Evolutionary conservation across 306 rosid genomes (phyloP).

Genomic region (Acacia acuminata): DNA sequence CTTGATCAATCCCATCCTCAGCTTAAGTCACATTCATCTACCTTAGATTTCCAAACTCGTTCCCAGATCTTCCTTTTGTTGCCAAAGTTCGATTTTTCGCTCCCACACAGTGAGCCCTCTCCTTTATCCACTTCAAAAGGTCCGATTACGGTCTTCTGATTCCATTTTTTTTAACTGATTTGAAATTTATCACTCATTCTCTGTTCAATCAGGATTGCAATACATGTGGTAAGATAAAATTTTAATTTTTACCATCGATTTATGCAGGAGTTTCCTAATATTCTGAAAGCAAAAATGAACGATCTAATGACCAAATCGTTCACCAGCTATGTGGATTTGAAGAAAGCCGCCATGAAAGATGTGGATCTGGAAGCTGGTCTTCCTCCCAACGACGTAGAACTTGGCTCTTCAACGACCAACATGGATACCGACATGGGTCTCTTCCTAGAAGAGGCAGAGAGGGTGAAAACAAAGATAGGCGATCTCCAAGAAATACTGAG

Average conservation of each 20-base stretch:
- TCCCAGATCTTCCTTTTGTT: background rate
- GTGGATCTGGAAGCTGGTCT: slow-evolving; percentile 71
- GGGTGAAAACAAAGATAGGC: slow-evolving; percentile 66
- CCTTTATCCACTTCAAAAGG: background rate
- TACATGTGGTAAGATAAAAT: background rate
- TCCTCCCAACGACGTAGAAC: slow-evolving; percentile 33
- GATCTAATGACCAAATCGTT: slow-evolving; percentile 90
- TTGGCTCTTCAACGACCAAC: slow-evolving; percentile 41
- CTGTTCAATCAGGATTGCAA: background rate
- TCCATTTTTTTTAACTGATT: background rate
- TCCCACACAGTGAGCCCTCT: background rate
- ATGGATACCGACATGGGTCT: slow-evolving; percentile 60
- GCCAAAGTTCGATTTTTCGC: background rate
- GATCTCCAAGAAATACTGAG: slow-evolving; percentile 48
- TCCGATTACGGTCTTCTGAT: background rate
- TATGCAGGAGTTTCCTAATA: background rate
- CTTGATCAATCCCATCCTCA: background rate
- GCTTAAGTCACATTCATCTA: background rate
- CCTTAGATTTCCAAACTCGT: background rate
- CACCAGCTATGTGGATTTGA: slow-evolving; percentile 78
- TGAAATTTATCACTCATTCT: background rate
- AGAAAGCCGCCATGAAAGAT: slow-evolving; percentile 82
- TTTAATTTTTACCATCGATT: background rate
- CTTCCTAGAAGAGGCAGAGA: slow-evolving; percentile 81
- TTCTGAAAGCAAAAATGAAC: slow-evolving; percentile 49